phyloP scores from a whole-genome alignment of 495 filamentous ascomycete species.

The Astrocystis sublimbata region DNA sequence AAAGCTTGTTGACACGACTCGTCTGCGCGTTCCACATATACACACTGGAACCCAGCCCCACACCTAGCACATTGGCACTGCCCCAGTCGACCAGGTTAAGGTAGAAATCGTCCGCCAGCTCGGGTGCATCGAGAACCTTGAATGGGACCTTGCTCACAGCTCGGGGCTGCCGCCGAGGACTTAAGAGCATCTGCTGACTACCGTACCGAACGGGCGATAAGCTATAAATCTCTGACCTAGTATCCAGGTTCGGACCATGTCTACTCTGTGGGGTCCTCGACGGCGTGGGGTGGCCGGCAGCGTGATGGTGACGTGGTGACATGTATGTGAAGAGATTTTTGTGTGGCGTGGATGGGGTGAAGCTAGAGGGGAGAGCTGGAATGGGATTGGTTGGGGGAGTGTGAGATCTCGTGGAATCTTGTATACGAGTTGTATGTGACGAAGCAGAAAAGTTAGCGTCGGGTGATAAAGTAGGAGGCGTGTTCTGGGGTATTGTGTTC shows the following conservation, averaged over 20 bases:
- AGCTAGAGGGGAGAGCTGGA: constrained; percentile 60
- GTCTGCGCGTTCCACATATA: constrained; percentile 97
- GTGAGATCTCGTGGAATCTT: constrained; percentile 71
- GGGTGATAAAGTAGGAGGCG: constrained; percentile 64
- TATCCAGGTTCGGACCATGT: constrained; percentile 81
- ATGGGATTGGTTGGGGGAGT: constrained; percentile 73
- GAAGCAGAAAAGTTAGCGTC: constrained; percentile 57
- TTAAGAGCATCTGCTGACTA: constrained; percentile 88
- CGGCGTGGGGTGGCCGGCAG: constrained; percentile 76
- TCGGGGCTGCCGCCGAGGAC: constrained; percentile 81
- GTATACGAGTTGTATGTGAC: constrained; percentile 58
- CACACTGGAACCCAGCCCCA: constrained; percentile 89
- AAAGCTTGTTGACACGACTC: constrained; percentile 86
- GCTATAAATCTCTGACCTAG: constrained; percentile 88
- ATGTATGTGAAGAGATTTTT: constrained; percentile 96
- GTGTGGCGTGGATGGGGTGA: constrained; percentile 91
- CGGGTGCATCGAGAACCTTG: constrained; percentile 95
- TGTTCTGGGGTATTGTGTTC: constrained; percentile 77
- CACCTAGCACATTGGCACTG: constrained; percentile 88
- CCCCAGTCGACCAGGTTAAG: constrained; percentile 98
- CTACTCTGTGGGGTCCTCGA: constrained; percentile 86
- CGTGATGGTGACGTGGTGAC: constrained; percentile 69
- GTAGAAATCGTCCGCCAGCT: constrained; percentile 96
- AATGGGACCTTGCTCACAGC: constrained; percentile 94
- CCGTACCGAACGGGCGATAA: constrained; percentile 86